phyloP scores from a whole-genome alignment of 805 yeast species.

The Zygosaccharomyces bailii region DNA sequence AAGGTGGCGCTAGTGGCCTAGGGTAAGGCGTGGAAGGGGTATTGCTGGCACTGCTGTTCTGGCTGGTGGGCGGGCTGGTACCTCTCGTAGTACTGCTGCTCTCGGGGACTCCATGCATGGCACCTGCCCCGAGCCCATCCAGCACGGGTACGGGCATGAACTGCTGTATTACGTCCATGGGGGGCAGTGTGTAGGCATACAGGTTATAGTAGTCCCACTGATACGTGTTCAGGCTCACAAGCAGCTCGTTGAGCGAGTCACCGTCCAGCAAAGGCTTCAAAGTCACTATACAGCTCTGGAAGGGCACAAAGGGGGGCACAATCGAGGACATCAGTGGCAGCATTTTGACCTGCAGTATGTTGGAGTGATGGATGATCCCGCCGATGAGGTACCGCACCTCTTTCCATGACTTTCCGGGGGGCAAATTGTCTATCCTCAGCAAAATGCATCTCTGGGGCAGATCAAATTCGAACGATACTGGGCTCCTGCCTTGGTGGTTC shows the following conservation, averaged over 20 bases:
- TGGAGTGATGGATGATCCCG: conserved; percentile 33
- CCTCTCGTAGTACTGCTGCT: neutral
- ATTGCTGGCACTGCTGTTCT: neutral
- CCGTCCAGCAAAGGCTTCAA: conserved; percentile 21
- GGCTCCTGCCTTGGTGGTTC: conserved; percentile 1
- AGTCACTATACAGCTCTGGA: conserved; percentile 33
- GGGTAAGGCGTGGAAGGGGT: conserved; percentile 8
- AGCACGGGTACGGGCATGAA: neutral
- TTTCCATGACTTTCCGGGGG: conserved; percentile 36
- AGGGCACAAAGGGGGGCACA: conserved; percentile 33
- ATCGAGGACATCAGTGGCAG: conserved; percentile 34
- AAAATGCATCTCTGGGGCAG: conserved; percentile 8
- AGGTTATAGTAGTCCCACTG: conserved; percentile 35
- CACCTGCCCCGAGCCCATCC: neutral
- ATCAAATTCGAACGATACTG: neutral
- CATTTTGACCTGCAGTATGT: conserved; percentile 30
- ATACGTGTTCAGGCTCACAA: conserved; percentile 29
- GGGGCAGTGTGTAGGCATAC: conserved; percentile 29
- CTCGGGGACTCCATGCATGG: neutral
- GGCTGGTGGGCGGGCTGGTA: neutral
- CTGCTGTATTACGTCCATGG: conserved; percentile 8
- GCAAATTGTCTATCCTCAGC: conserved; percentile 33
- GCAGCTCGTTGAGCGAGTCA: conserved; percentile 25
- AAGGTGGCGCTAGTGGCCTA: conserved; percentile 2
- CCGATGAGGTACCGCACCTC: conserved; percentile 35